Evolutionary conservation across 345 rosid genomes (phyloP).

Genomic region (Clausena lansium): DNA sequence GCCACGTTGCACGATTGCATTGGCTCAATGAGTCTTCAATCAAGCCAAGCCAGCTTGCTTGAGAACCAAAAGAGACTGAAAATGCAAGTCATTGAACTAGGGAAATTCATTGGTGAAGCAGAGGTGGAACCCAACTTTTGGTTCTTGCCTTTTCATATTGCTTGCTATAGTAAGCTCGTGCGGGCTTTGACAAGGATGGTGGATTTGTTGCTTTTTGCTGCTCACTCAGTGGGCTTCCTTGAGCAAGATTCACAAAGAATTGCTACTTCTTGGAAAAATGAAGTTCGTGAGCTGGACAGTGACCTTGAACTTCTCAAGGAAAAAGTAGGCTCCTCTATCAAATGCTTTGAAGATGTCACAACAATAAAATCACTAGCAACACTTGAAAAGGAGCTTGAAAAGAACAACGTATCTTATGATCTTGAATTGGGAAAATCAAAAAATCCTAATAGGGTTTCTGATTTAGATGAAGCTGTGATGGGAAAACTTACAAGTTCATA

Average conservation of each 20-base stretch:
- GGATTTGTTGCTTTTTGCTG: slow-evolving; percentile 62
- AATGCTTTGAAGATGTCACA: slow-evolving; percentile 55
- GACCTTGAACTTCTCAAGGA: slow-evolving; percentile 54
- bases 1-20: slow-evolving; percentile 43
- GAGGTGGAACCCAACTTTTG: slow-evolving; percentile 83
- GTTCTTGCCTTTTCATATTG: slow-evolving; percentile 66
- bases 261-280: slow-evolving; percentile 36
- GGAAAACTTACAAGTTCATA: slow-evolving; percentile 41
- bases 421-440: slow-evolving; percentile 56
- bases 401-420: slow-evolving; percentile 36
- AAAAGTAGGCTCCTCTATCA: slow-evolving; percentile 34
- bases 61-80: slow-evolving; percentile 50
- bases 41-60: slow-evolving; percentile 28
- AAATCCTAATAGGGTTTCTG: slow-evolving; percentile 23
- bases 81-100: slow-evolving; percentile 40
- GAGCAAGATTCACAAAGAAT: slow-evolving; percentile 38
- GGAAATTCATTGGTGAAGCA: slow-evolving; percentile 67
- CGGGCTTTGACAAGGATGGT: slow-evolving; percentile 53
- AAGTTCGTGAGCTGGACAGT: slow-evolving; percentile 31
- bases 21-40: slow-evolving; percentile 37
- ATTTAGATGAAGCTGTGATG: slow-evolving; percentile 25
- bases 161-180: slow-evolving; percentile 56
- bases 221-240: slow-evolving; percentile 40
- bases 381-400: slow-evolving; percentile 47
- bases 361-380: slow-evolving; percentile 41